Evolutionary conservation across 2,329 filamentous ascomycete species (phyloP), one percentile per base, ranked within the genome.

Genomic region (Immersiporthe knoxdaviesiana): DNA sequence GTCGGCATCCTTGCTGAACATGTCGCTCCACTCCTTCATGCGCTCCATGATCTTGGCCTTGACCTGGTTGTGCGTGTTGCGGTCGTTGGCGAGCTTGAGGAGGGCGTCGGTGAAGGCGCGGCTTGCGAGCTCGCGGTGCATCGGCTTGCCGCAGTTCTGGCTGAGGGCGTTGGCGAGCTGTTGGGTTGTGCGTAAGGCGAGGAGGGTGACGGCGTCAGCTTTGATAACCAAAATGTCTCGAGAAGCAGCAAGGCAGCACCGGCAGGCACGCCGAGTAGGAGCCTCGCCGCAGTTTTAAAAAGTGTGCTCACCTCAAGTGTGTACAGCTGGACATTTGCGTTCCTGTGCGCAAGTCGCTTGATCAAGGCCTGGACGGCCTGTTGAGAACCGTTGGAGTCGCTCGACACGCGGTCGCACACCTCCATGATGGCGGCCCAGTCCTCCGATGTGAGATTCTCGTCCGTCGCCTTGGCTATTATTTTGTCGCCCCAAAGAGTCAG

Each of bases 31-130:
- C 73, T 95, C 93, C 79, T 92, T 91, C 93, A 98, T 98, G 74
- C 94, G 90, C 84, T 98, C 95, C 70, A 98, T 82, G 73, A 99
- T 97, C 87, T 97, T 98, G 73, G 93, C 89, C 82, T 98, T 98
- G 78, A 99, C 96, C 80, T 97, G 93, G 78, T 92, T 91, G 80
- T 98, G 96, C 65, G 95, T 97, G 79, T 97, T 99, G 81, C 94
- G 88, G 80, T 99, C 96, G 82, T 91, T 93, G 73, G 96, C 94
- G 70, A 99, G 87, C 77, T 96, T 91, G 72, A 98, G 85, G 62
- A 99, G 84, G 70, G 95, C 93, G 78, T 99, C 96, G 73, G 96
- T 99, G 79, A 97, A 97, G 78, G 93, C 94, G 76, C 94, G 91
- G 74, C 92, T 96, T 39, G 94, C 92, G 70, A 97, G 84, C 81